Conservation (phyloP, 768 basidiomycete species). For the Boletellus sp. region DNA sequence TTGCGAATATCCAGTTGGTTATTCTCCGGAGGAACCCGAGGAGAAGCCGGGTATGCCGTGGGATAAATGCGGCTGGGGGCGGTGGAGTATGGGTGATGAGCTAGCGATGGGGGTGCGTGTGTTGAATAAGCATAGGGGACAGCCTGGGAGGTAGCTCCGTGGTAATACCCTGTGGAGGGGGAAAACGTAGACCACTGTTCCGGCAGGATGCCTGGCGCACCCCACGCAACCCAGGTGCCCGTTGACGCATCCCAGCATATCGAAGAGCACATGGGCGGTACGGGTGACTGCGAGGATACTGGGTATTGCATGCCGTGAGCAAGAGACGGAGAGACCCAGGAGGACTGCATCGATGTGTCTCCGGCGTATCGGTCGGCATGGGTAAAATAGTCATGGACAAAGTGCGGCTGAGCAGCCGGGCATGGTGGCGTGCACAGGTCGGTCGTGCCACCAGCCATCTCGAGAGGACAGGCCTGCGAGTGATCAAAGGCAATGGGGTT, state of each 20-base stretch:
- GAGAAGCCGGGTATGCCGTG: conserved; percentile 24
- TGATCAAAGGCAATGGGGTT: conserved; percentile 18
- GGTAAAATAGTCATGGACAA: conserved; percentile 25
- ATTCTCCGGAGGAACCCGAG: conserved; percentile 35
- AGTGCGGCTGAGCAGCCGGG: conserved; percentile 22
- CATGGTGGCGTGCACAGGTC: conserved; percentile 25
- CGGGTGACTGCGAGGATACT: conserved; percentile 25
- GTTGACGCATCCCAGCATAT: conserved; percentile 30
- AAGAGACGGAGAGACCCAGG: conserved; percentile 28
- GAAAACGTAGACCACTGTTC: conserved; percentile 32
- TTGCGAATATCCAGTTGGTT: conserved; percentile 64
- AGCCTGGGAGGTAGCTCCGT: conserved; percentile 19
- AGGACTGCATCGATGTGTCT: conserved; percentile 21
- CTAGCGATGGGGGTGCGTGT: conserved; percentile 20
- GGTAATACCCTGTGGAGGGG: conserved; percentile 25
- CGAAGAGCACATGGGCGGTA: conserved; percentile 26
- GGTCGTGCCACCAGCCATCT: conserved; percentile 20
- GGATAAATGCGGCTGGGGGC: conserved; percentile 19
- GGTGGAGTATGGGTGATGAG: conserved; percentile 18
- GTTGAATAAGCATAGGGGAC: conserved; percentile 29
- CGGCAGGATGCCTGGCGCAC: conserved; percentile 20
- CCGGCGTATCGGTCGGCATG: conserved; percentile 21
- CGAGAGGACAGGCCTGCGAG: conserved; percentile 21
- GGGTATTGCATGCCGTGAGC: conserved; percentile 30
- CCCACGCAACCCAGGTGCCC: conserved; percentile 30